These are phyloP conservation scores for Ocimum tenuiflorum DNA, from an alignment of 257 asterid genomes.

Conservation along the genomic window DNA sequence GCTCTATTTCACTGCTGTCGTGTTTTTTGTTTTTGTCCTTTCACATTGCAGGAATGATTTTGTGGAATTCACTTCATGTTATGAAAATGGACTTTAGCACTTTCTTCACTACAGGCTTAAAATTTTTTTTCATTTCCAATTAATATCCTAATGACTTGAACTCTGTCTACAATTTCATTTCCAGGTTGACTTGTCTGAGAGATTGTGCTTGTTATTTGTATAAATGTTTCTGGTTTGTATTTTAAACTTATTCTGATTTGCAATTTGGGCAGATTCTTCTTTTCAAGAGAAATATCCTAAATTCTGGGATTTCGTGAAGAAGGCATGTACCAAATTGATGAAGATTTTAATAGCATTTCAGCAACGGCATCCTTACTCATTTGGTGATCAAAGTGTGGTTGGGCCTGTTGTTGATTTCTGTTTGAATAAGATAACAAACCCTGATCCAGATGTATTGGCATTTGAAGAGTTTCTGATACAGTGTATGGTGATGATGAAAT, in stretches of 20 bases:
- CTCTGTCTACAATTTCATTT: conserved; percentile 6
- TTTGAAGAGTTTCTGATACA: conserved; percentile 83
- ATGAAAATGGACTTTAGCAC: no score
- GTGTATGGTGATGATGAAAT: conserved; percentile 79
- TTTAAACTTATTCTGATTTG: conserved; percentile 23
- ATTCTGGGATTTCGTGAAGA: conserved; percentile 69
- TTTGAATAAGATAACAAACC: conserved; percentile 69
- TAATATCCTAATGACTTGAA: conserved; percentile 5
- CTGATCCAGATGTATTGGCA: conserved; percentile 57
- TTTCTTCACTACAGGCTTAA: no score
- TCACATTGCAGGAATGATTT: not conserved
- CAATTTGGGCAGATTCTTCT: conserved; percentile 69
- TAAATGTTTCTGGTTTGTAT: conserved; percentile 10
- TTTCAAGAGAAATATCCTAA: conserved; percentile 63
- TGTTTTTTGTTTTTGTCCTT: not conserved
- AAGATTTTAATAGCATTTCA: conserved; percentile 77
- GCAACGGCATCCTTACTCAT: conserved; percentile 86
- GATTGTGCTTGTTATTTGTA: conserved; percentile 4
- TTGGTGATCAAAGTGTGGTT: conserved; percentile 80
- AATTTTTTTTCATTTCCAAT: conserved; percentile 5
- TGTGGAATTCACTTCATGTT: not conserved
- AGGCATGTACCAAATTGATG: conserved; percentile 75
- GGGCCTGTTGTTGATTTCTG: conserved; percentile 73
- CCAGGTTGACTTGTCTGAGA: conserved; percentile 13
- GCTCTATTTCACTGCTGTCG: not conserved